Base-by-base conservation (phyloP, 306 rosid species). In the Quillaja saponaria region DNA sequence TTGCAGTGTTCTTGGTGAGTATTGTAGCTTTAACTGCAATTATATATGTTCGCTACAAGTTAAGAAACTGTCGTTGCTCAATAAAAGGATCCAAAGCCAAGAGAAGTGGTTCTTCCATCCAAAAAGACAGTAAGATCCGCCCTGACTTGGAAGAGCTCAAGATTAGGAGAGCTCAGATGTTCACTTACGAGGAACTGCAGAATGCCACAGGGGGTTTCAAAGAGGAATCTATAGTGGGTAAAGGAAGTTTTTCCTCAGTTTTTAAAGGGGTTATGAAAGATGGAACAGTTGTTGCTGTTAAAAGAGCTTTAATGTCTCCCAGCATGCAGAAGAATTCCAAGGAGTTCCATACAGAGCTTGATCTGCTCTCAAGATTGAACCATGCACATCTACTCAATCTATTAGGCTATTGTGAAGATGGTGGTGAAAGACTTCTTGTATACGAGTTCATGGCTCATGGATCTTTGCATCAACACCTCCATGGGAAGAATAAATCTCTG, bases 361-460 rank as follows among this genome's bases (percentile, higher is more conserved):
- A 90, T 72, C 72, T 90, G 12, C 85, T 90, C 21, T 87, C 97
- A 0, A 77, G 97, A 55, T 62, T 90, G 71, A 87, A 90, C 76
- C 97, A 90, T 61, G 92, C 97, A 0, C 97, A 90, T 78, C 61
- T 90, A 73, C 97, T 90, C 45, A 90, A 87, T 50, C 83, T 90
- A 17, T 83, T 90, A 17, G 97, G 95, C 11, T 90, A 87, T 71
- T 90, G 95, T 64, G 97, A 87, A 78, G 95, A 90, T 67, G 92
- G 90, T 1, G 90, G 85, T 11, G 86, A 90, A 74, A 84, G 97
- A 69, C 95, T 90, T 68, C 87, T 92, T 39, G 97, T 90, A 34
- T 90, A 90, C 34, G 95, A 90, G 84, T 90, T 75, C 87, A 90
- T 90, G 95, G 95, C 92, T 68, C 90, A 90, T 76, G 95, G 97